These are phyloP conservation scores for Paecilomyces dactylethromorphus DNA, from an alignment of 2,329 filamentous ascomycete genomes.

Conservation along the genomic window DNA sequence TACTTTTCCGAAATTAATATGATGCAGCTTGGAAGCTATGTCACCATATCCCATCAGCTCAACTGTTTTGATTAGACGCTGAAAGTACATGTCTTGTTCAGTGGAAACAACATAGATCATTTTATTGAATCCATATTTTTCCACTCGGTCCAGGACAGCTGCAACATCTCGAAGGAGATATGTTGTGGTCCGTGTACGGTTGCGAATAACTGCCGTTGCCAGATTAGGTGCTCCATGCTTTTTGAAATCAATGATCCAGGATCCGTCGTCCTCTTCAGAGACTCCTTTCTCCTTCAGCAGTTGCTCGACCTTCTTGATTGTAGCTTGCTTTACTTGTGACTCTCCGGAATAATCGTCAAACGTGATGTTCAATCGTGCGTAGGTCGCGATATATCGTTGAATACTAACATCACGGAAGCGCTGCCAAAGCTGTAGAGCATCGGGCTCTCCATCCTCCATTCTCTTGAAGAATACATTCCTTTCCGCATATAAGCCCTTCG, in stretches of 20 bases:
- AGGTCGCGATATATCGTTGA: constrained; percentile 59
- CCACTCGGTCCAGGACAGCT: constrained; percentile 60
- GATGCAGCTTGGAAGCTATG: constrained; percentile 37
- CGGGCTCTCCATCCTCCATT: constrained; percentile 62
- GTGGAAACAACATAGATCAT: constrained; percentile 75
- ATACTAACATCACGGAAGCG: constrained; percentile 63
- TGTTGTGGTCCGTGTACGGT: constrained; percentile 67
- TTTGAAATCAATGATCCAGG: constrained; percentile 65
- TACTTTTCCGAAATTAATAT: neutral
- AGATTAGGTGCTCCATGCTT: constrained; percentile 65
- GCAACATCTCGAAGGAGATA: constrained; percentile 75
- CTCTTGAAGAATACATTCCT: constrained; percentile 60
- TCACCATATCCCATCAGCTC: constrained; percentile 65
- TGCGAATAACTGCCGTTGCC: constrained; percentile 64
- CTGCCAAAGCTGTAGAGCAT: constrained; percentile 57
- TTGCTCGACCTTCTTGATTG: constrained; percentile 60
- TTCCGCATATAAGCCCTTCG: no score
- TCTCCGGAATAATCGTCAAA: constrained; percentile 70
- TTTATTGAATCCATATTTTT: constrained; percentile 61
- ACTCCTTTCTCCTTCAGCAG: constrained; percentile 59
- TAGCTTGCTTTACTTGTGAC: constrained; percentile 60
- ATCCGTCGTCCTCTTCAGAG: constrained; percentile 64
- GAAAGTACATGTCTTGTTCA: constrained; percentile 65
- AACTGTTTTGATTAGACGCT: constrained; percentile 70
- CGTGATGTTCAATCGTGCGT: constrained; percentile 62